Evolutionary conservation across 352 stramenopile species (phyloP), one percentile per base, ranked within the genome.

Genomic region (Phytopythium sindhum): DNA sequence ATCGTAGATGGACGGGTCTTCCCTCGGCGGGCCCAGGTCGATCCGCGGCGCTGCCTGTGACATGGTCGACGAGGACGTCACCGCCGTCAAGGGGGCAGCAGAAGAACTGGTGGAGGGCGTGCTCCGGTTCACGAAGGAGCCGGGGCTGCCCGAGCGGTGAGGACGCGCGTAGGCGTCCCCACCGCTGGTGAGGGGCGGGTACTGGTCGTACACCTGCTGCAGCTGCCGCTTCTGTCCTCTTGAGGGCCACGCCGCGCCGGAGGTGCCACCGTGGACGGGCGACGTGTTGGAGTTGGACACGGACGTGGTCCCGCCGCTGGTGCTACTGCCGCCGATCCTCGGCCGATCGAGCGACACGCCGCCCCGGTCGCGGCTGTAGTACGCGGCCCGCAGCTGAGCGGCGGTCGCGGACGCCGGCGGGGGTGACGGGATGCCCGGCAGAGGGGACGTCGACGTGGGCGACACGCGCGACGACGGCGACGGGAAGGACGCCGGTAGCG

Each of bases 1-100:
- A 41, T 81, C 71, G 37, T 78, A 78, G 56, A 77, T 71, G 33
- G 67, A 62, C 29, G 75, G 69, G 54, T 81, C 72, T 45, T 80
- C 67, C n/a, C 65, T 72, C 7, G 68, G 71, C n/a, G 70, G 70
- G 24, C 31, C 29, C 15, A 60, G 61, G 35, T 68, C 72, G 24
- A 57, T 60, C 47, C 65, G 70, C 33, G 67, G 17, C 67, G 65
- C 58, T n/a, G 31, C 29, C 51, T 52, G 45, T 8, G 48, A 42
- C 19, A 61, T 15, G 28, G 52, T 17, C 28, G 52, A 53, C 45
- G 45, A 53, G n/a, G 45, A 53, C 45, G 45, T 21, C 37, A 19
- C 37, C 7, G 19, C 37, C 9, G 37, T 19, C 37, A 12, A 6
- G 14, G 41, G 15, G 14, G 41, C 31, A 8, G 31, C 31, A 35